Conservation (phyloP, 805 yeast species). For the Schwanniomyces yamadae region DNA sequence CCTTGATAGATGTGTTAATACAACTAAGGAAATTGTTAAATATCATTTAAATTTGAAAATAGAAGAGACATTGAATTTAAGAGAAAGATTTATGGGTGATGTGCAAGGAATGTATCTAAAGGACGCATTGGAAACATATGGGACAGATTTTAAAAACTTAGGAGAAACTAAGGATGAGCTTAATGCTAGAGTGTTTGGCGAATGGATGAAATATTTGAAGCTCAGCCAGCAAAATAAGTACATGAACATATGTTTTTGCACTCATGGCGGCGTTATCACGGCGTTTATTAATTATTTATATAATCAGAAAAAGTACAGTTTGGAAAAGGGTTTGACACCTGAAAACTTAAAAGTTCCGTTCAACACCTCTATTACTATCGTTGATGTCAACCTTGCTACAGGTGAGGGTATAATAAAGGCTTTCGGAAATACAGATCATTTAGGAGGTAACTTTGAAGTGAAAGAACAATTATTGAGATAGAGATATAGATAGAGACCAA, state of each 20-base stretch:
- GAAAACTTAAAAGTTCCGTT: conserved; percentile 58
- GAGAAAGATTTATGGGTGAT: conserved; percentile 77
- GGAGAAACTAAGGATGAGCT: conserved; percentile 61
- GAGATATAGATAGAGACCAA: too few species aligned
- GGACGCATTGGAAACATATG: conserved; percentile 65
- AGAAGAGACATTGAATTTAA: conserved; percentile 41
- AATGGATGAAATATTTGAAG: conserved; percentile 44
- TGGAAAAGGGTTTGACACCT: conserved; percentile 37
- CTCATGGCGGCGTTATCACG: conserved; percentile 83
- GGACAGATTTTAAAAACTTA: conserved; percentile 55
- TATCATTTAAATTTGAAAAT: conserved; percentile 17
- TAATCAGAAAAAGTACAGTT: conserved; percentile 32
- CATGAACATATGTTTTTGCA: conserved; percentile 58
- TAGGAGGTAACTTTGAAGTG: conserved; percentile 55
- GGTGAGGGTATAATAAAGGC: conserved; percentile 45
- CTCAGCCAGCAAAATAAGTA: conserved; percentile 30
- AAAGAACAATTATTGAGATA: conserved; percentile 48
- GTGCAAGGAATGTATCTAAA: conserved; percentile 71
- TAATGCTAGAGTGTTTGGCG: conserved; percentile 46
- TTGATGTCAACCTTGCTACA: conserved; percentile 50
- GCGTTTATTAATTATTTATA: conserved; percentile 54
- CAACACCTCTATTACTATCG: conserved; percentile 70
- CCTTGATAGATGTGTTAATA: conserved; percentile 58
- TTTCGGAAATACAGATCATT: conserved; percentile 69
- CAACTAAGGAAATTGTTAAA: conserved; percentile 45